Evolutionary conservation across 139 green algal species (phyloP).

Genomic region (Picochlorum sp.): DNA sequence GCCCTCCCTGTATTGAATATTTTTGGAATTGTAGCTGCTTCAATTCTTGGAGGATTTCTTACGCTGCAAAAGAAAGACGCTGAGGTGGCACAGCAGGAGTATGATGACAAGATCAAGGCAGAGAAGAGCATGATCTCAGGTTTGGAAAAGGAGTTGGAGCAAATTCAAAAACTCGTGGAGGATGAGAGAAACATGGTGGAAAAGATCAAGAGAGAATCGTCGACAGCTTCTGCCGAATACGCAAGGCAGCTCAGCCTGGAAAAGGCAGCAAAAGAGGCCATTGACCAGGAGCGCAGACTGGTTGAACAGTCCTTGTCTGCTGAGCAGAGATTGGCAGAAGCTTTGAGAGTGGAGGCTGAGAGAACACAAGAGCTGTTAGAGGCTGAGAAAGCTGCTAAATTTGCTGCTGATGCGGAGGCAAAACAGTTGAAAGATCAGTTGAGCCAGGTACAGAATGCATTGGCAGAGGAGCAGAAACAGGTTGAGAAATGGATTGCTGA

Average conservation of each 20-base stretch:
- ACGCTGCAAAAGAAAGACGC: slow-evolving; percentile 24
- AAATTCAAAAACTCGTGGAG: slow-evolving; percentile 11
- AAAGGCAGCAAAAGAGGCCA: slow-evolving; percentile 17
- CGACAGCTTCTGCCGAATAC: slow-evolving; percentile 1
- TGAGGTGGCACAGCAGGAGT: slow-evolving; percentile 8
- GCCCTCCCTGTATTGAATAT: slow-evolving; percentile 14
- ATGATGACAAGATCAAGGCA: slow-evolving; percentile 11
- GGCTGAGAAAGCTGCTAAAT: slow-evolving; percentile 40
- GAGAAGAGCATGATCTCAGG: slow-evolving; percentile 9
- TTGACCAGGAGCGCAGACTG: slow-evolving; percentile 17
- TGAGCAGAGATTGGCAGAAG: slow-evolving; percentile 26
- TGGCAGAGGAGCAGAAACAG: slow-evolving; percentile 15
- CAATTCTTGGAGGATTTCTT: slow-evolving; percentile 17
- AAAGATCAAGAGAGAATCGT: slow-evolving; percentile 15
- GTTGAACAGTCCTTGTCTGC: slow-evolving; percentile 28
- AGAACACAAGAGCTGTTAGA: slow-evolving; percentile 28
- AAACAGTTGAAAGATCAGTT: slow-evolving; percentile 33
- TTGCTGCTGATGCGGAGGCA: slow-evolving; percentile 43
- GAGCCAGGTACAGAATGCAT: slow-evolving; percentile 7
- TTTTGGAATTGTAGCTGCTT: slow-evolving; percentile 27
- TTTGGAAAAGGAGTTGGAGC: slow-evolving; percentile 14
- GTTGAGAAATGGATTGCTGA: slow-evolving; percentile 15
- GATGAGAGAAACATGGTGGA: slow-evolving; percentile 19
- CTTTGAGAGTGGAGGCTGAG: slow-evolving; percentile 30
- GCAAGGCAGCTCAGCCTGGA: slow-evolving; percentile 29